Percentiles rank a stretch among this genome's conserved stretches.
Conservation (phyloP, 1,284 basidiomycete genomes). For the Exobasidium cylindrosporum region DNA sequence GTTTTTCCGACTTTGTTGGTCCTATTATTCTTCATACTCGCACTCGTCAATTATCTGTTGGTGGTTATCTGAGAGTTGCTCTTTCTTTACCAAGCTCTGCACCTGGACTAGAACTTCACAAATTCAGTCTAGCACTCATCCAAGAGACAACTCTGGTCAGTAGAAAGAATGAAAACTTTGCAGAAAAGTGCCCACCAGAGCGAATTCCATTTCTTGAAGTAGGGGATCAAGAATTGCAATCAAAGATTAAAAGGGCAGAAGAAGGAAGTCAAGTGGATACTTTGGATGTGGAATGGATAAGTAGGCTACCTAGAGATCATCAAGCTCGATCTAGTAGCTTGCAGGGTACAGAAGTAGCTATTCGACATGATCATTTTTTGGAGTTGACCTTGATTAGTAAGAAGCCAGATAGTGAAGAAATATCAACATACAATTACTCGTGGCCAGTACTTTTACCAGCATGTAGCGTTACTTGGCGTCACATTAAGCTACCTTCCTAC, state of each 20-base stretch:
- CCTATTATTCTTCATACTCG: slow-evolving; percentile 9
- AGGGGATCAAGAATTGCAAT: background rate
- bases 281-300: slow-evolving; percentile 10
- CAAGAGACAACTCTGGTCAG: slow-evolving; percentile 9
- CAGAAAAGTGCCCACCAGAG: slow-evolving; percentile 5
- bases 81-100: slow-evolving; percentile 2
- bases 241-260: background rate
- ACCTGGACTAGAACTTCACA: background rate
- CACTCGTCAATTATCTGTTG: slow-evolving; percentile 12
- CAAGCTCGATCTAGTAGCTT: slow-evolving; percentile 9
- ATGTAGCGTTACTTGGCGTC: slow-evolving; percentile 1
- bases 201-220: background rate
- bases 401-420: background rate
- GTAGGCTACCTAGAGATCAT: slow-evolving; percentile 4
- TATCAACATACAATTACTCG: background rate
- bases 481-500: slow-evolving; percentile 9
- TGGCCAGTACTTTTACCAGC: slow-evolving; percentile 6
- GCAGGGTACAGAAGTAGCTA: background rate
- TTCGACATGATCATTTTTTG: slow-evolving; percentile 4
- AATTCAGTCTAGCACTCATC: background rate
- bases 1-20: background rate
- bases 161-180: background rate
- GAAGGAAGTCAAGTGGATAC: background rate
- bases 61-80: slow-evolving; percentile 13
- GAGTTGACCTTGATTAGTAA: background rate